Base-by-base conservation (phyloP, 768 basidiomycete genomes). In the Lactifluus rugatus region DNA sequence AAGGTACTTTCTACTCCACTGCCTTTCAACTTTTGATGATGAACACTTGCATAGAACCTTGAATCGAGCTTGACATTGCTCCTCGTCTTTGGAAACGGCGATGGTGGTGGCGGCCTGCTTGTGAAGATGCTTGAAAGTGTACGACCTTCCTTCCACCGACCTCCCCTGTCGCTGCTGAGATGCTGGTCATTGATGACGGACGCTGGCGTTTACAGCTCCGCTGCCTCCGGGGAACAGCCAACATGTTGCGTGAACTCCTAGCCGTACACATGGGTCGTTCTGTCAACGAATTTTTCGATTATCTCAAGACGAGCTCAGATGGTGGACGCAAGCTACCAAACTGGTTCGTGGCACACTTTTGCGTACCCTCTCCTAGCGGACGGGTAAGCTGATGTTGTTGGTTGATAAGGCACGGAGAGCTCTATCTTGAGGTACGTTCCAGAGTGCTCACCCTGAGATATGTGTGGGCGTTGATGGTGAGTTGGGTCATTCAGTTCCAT, bases 71-170 rank as follows among this genome's bases (percentile, higher is more conserved):
- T 82, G 56, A 77, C 82, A 16, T 81, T 90, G 0, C 77, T 96
- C 17, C 80, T 93, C 2, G 90, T 96, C 0, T 99, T 96, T 64
- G 96, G 96, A 14, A 98, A 98, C 67, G 96, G 96, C 9, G 96
- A 98, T 67, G 96, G 96, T 1, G 89, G 89, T 67, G 89, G 91
- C 55, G 91, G 91, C 3, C 91, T 91, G 8, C 73, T 93, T 16
- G 75, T 83, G 0, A 86, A 84, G 70, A 99, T 99, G 96, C 75
- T 99, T 41, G 96, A 98, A 74, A 97, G 88, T 65, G 90, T 91
- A 53, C 52, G 81, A 53, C 0, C 44, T 48, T 45, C 34, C 3
- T 34, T 10, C 5, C 23, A 17, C 2, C 44, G 11, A 3, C 39
- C 6, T n/a, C 11, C 23, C 11, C 25, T 19, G 16, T 17, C 21